Base-by-base conservation (phyloP, 2,329 filamentous ascomycete genomes). In the Juglanconis sp. region DNA sequence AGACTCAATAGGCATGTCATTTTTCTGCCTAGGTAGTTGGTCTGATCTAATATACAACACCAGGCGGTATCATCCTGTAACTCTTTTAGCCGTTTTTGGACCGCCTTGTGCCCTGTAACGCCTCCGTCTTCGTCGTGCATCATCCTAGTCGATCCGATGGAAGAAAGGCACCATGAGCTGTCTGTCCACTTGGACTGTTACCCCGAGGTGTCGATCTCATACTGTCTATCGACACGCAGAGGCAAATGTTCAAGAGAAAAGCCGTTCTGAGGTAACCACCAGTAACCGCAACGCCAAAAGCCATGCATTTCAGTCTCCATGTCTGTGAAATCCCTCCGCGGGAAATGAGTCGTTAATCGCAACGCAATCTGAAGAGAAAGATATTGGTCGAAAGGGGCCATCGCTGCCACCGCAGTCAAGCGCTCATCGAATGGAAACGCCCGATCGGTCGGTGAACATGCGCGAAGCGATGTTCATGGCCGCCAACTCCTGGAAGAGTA, bases 391-490 rank as follows among this genome's bases (percentile, higher is more conserved):
- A 42, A 35, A 17, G 24, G 11, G 31, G 34, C 13, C 38, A 11
- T 38, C 10, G 9, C 15, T 6, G 11, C 24, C 47, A 5, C 15
- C 40, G 31, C 42, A 8, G 10, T 10, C 11, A 7, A 10, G 10
- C 24, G 15, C 42, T 76, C 76, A 89, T 65, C 89, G 84, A 65
- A 92, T 85, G 48, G 86, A 87, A 60, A 91, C 87, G 57, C 89
- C 90, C 15, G 89, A 92, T 61, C 90, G 81, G 73, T 91, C 90
- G 44, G 94, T 98, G 74, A 96, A 99, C 92, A 99, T 94, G 73
- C 95, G 88, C 36, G 94, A 89, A 10, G 95, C 94, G 74, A 99
- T 98, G 76, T 98, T 98, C 95, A 99, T 99, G 53, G 92, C 89
- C 72, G 93, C 91, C 67, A 99, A 80, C 79, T 99, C 95, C 80